Conservation (phyloP, 1,139 yeast genomes). For the Candida sojae region DNA sequence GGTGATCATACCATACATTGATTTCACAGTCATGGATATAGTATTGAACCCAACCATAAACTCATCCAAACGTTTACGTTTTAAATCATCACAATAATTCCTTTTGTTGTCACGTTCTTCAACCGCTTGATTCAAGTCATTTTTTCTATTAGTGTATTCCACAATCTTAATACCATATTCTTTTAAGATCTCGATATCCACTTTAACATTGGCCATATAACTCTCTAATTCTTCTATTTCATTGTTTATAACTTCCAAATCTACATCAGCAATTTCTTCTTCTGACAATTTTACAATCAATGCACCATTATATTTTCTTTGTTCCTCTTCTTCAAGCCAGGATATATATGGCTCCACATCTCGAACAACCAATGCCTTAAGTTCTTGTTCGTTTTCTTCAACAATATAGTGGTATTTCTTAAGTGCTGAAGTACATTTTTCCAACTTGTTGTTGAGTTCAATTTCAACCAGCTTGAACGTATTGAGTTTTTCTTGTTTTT, state of each 20-base stretch:
- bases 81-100: constrained; percentile 65
- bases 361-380: constrained; percentile 47
- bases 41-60: constrained; percentile 91
- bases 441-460: constrained; percentile 66
- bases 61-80: constrained; percentile 76
- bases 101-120: constrained; percentile 66
- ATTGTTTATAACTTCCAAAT: constrained; percentile 50
- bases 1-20: constrained; percentile 97
- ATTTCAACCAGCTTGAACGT: constrained; percentile 68
- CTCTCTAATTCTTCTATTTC: constrained; percentile 60
- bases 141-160: constrained; percentile 65
- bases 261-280: constrained; percentile 54
- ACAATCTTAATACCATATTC: constrained; percentile 71
- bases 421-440: constrained; percentile 50
- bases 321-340: constrained; percentile 50
- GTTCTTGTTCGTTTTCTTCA: constrained; percentile 35
- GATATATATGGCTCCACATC: constrained; percentile 52
- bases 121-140: constrained; percentile 70
- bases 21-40: constrained; percentile 87
- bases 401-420: constrained; percentile 43
- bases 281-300: constrained; percentile 45
- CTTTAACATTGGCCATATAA: constrained; percentile 57
- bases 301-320: constrained; percentile 33
- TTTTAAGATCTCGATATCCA: constrained; percentile 73
- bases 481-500: constrained; percentile 54